Evolutionary conservation across 2,329 filamentous ascomycete species (phyloP).

Genomic region (Lasiodiplodia gonubiensis): DNA sequence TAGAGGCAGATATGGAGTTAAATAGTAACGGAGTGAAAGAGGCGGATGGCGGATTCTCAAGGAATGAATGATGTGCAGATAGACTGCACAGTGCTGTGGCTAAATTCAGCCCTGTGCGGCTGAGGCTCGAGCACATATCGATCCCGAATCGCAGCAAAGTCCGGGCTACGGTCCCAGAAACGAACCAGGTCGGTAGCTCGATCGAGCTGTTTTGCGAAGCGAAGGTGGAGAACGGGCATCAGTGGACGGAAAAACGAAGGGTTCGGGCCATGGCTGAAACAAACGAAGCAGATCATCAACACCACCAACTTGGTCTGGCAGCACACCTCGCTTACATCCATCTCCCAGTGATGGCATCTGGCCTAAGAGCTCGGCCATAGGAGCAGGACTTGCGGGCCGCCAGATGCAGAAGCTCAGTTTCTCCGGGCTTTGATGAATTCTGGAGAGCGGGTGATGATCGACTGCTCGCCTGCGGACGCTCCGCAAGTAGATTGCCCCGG

Average conservation of each 20-base stretch:
- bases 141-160: not conserved
- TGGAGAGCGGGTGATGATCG: constrained; percentile 18
- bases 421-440: constrained; percentile 21
- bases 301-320: not conserved
- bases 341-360: not conserved
- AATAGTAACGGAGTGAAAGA: not conserved
- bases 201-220: not conserved
- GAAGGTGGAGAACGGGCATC: not conserved
- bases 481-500: constrained; percentile 13
- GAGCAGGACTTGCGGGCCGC: too few species aligned
- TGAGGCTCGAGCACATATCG: not conserved
- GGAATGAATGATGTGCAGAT: not conserved
- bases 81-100: not conserved
- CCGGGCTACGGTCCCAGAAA: too few species aligned
- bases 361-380: too few species aligned
- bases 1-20: too few species aligned
- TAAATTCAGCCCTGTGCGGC: not conserved
- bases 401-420: constrained; percentile 3
- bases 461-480: not conserved
- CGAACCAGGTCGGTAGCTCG: too few species aligned
- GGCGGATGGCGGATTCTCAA: not conserved
- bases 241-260: constrained; percentile 13
- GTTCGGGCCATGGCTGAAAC: constrained; percentile 5
- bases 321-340: not conserved
- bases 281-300: not conserved